Evolutionary conservation across 2,329 filamentous ascomycete genomes (phyloP), one percentile per base, ranked within the genome.

Genomic region (Neofusicoccum sp.): DNA sequence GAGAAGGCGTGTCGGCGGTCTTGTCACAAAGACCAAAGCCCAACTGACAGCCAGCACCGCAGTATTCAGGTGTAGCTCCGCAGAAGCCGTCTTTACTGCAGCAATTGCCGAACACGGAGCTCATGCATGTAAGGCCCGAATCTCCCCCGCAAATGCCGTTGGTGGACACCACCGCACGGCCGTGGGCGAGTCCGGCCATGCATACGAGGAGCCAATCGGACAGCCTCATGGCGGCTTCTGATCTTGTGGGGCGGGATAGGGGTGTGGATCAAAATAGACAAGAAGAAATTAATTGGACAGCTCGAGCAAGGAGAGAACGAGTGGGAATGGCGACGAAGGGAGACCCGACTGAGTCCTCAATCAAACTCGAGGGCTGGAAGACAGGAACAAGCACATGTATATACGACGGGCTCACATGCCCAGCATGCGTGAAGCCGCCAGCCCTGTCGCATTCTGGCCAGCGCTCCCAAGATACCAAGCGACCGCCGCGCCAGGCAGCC

Each of bases 41-140:
- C 31, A 65, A 44, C 44, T 71, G 69, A 56, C 70, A 72, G 16
- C 68, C 69, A 8, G 14, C 39, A 11, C 67, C 69, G 60, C 70
- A 72, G 41, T 67, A 64, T 1, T 66, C 68, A 4, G 49, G 16
- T 1, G 66, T 63, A 9, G 33, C 49, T 11, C 71, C 71, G 54
- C 71, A 69, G 39, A 29, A 65, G 28, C 67, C 68, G 9, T 64
- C 66, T 3, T 47, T 50, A 47, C 65, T 63, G 44, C 69, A 71
- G 52, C 69, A 71, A 45, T 66, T 66, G 22, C 69, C 68, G 58
- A 66, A 71, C 29, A 65, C 59, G 14, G 66, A 68, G 16, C 66
- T 67, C 48, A 64, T 41, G 54, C 69, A 71, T 16, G 65, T 68
- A 9, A 67, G 52, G 28, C 66, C 68, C 33, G 64, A 62, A 6